Evolutionary conservation across 2,329 filamentous ascomycete species (phyloP), one percentile per base, ranked within the genome.

Genomic region (Epichloe glyceriae): DNA sequence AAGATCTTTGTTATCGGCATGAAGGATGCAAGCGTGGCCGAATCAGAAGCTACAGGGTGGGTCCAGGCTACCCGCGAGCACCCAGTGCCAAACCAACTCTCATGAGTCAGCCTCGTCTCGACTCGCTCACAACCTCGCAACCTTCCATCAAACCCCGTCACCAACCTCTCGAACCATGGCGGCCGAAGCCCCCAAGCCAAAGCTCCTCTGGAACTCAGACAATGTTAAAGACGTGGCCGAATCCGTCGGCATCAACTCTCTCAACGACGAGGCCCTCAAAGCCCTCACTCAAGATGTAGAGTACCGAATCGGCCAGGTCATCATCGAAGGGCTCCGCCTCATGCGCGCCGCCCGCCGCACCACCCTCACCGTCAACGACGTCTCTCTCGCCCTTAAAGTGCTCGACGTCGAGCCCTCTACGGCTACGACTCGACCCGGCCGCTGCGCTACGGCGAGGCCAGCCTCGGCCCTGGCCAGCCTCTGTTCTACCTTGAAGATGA

Each of bases 401-500:
- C 75, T 98, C 47, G 89, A 97, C 61, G 87, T 96, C 22, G 93
- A 98, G 68, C 93, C 93, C 78, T 97, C 1, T 96, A 96, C 63
- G 93, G 93, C 19, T 98, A 98, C 70, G 91, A 97, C 64, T 90
- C 89, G 35, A 93, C 88, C 41, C 77, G 91, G 48, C 88, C 90
- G 26, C 71, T 98, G 60, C 80, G 86, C 50, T 98, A 94, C 63
- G 93, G 93, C 48, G 93, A 98, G 68, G 93, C 93, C 3, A 94
- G 87, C 52, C 73, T 98, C 54, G 93, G 93, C 0, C 89, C 90
- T 14, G 90, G 91, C 10, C 93, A 98, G 68, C 89, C 91, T 49
- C 73, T 98, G 20, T 98, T 91, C 69, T 98, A 98, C 65, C 86
- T 98, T 38, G 93, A 98, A 63, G 93, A 98, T 65, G 93, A 98